Percentiles rank a stretch among this genome's conserved stretches.
These are phyloP conservation scores for Sarcomyxa edulis DNA, from an alignment of 768 basidiomycete species.

Conservation along the genomic window DNA sequence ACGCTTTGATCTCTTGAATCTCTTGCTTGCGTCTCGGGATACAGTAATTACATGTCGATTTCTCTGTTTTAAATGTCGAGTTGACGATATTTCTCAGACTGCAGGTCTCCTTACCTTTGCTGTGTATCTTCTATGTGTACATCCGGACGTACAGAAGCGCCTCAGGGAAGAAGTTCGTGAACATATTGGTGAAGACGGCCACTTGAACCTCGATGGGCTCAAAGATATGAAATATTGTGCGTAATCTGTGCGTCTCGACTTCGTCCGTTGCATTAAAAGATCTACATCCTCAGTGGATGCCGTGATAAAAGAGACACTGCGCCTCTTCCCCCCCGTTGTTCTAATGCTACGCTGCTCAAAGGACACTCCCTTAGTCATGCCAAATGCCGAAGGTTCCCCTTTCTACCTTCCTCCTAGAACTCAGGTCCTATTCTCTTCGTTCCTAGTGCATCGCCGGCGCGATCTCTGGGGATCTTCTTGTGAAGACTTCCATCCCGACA, in stretches of 20 bases:
- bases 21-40: conserved; percentile 17
- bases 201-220: conserved; percentile 21
- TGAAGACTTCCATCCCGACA: conserved; percentile 43
- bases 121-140: conserved; percentile 17
- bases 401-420: conserved; percentile 11
- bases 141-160: conserved; percentile 14
- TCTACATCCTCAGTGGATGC: no score
- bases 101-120: conserved; percentile 10
- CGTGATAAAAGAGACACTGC: conserved; percentile 23
- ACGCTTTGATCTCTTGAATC: conserved; percentile 14
- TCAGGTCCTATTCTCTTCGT: conserved; percentile 8
- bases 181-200: conserved; percentile 13
- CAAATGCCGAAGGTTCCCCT: conserved; percentile 4
- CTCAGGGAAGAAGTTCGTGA: conserved; percentile 21
- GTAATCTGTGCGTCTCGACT: no score
- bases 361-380: no score
- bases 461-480: conserved; percentile 34
- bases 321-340: conserved; percentile 17
- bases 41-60: no score
- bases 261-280: no score
- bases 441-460: conserved; percentile 17
- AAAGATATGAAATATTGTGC: conserved; percentile 20
- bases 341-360: no score
- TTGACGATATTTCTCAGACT: not conserved
- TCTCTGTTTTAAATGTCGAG: no score